Evolutionary conservation across 2,329 filamentous ascomycete genomes (phyloP), one percentile per base, ranked within the genome.

Genomic region (Calcarisporium arbuscula): DNA sequence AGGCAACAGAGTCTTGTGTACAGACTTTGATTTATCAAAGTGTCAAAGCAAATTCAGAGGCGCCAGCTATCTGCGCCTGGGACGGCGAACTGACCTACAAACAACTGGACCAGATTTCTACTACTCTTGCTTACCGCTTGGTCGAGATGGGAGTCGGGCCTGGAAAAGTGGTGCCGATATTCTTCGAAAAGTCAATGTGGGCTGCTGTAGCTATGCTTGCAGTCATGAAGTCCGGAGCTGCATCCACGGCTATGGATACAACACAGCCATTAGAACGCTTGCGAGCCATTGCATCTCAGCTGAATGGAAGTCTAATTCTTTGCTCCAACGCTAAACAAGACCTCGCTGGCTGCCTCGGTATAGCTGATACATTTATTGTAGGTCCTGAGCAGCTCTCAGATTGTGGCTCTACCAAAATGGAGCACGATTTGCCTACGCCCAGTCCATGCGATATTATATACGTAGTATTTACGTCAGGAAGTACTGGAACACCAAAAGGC

Each of bases 181-280:
- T 30, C 30, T 36, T 42, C 18, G 39, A 42, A 21, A 61, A 60
- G 39, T 59, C 56, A 3, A 43, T 42, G 19, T 50, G 44, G 45
- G 39, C 38, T 5, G 25, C 42, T 11, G 42, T 50, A 9, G 30
- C 41, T 5, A 42, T 39, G 28, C 28, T 49, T 3, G 46, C 38
- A 4, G 34, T 50, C 3, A 25, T 46, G 14, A 41, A 45, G 19
- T 40, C 46, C 3, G 45, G 46, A 9, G 39, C 28, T 5, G 38
- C 28, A 19, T 30, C 14, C 20, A 19, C 18, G 15, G 17, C 18
- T 4, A 17, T 30, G n/a, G 28, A 30, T n/a, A n/a, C 25, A 9
- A 9, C 10, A 10, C 22, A 10, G 14, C 22, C 22, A 25, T 9
- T 10, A 25, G 22, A 25, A 10, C 22, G 22, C 3, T 14, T 25